phyloP scores from a whole-genome alignment of 371 early-diverging fungal genomes.

The Mucor racemosus region DNA sequence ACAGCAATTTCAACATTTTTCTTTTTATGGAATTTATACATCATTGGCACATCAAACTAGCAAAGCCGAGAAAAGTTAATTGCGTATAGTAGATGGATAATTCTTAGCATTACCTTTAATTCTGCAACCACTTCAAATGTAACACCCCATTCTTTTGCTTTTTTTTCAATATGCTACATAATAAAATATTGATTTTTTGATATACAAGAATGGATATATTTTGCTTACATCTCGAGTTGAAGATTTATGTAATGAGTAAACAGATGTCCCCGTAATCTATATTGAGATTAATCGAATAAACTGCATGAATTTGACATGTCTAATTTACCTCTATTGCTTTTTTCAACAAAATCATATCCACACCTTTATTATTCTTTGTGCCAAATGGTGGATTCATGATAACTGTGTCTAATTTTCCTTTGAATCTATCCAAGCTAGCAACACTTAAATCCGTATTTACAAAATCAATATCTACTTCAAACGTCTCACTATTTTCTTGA shows the following conservation, averaged over 20 bases:
- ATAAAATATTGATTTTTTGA: not conserved
- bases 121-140: conserved; percentile 78
- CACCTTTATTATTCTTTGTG: conserved; percentile 76
- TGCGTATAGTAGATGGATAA: not conserved
- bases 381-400: conserved; percentile 91
- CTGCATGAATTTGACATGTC: not conserved
- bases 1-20: conserved; percentile 78
- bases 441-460: conserved; percentile 54
- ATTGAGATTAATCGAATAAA: not conserved
- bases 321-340: conserved; percentile 67
- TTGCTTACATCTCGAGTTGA: conserved; percentile 71
- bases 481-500: conserved; percentile 67
- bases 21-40: conserved; percentile 87
- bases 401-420: conserved; percentile 72
- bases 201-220: not conserved
- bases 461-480: conserved; percentile 72
- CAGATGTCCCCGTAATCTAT: conserved; percentile 58
- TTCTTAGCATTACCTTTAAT: conserved; percentile 52
- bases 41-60: conserved; percentile 82
- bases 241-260: conserved; percentile 85
- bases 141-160: conserved; percentile 79
- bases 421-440: conserved; percentile 45
- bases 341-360: conserved; percentile 79
- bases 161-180: conserved; percentile 67
- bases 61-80: not conserved